Percentiles rank a stretch among this genome's conserved stretches.
These are phyloP conservation scores for Syzygium syzygioides DNA, from an alignment of 441 rosid genomes.

Conservation along the genomic window DNA sequence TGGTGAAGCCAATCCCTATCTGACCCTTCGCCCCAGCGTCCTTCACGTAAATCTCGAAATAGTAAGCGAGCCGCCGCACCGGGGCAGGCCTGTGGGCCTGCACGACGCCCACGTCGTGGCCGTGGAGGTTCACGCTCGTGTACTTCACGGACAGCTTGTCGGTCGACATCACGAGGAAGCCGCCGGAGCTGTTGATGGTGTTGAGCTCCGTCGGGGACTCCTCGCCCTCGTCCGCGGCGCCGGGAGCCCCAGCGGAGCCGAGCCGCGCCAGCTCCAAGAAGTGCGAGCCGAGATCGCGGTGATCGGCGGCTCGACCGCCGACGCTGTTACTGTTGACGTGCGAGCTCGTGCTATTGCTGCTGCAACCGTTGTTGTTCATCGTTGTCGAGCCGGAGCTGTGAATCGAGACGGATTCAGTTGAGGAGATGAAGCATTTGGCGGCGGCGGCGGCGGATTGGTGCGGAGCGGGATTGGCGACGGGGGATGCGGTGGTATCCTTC, in stretches of 20 bases:
- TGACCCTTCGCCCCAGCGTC: constrained; percentile 73
- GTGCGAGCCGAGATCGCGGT: constrained; percentile 33
- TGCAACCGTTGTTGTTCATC: constrained; percentile 13
- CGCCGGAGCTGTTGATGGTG: constrained; percentile 77
- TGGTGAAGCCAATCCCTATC: constrained; percentile 79
- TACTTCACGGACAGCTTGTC: constrained; percentile 77
- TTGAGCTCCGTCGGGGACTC: constrained; percentile 80
- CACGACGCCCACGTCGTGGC: constrained; percentile 78
- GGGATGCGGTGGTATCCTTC: background rate
- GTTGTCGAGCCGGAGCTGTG: constrained; percentile 14
- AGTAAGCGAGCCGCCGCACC: constrained; percentile 54
- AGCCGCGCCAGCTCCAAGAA: constrained; percentile 35
- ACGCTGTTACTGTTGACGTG: background rate
- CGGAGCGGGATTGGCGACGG: background rate
- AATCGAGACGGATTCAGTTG: background rate
- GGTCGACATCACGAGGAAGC: constrained; percentile 58
- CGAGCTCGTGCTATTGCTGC: background rate
- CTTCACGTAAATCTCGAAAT: constrained; percentile 79
- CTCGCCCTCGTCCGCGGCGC: constrained; percentile 32
- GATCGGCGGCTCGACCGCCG: background rate
- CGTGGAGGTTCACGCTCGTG: constrained; percentile 45
- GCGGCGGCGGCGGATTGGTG: background rate
- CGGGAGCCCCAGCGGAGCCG: constrained; percentile 7
- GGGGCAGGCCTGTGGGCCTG: constrained; percentile 81
- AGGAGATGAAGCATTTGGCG: background rate